A percentile compares a stretch with the other conserved stretches of the same genome.
Conservation (phyloP, 2,329 filamentous ascomycete genomes). For the Talaromyces sp. region DNA sequence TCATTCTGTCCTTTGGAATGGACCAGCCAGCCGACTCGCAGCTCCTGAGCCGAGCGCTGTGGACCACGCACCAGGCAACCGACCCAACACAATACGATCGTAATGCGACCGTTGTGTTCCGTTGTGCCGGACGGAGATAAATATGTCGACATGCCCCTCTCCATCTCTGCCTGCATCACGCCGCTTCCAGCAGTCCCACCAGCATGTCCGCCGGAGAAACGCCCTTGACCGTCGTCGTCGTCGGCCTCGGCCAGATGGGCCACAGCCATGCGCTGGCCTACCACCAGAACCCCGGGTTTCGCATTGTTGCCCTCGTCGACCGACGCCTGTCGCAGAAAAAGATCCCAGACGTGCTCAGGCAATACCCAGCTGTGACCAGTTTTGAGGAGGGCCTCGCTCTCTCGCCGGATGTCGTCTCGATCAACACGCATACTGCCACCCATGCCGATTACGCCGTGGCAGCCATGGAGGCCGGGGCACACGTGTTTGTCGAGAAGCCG, state of each 20-base stretch:
- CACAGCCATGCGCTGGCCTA: conserved; percentile 16
- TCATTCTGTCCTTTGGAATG: no score
- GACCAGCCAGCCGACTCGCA: no score
- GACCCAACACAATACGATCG: background rate
- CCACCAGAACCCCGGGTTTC: conserved; percentile 13
- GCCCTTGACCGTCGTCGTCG: conserved; percentile 9
- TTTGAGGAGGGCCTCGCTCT: conserved; percentile 11
- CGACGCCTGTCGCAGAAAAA: conserved; percentile 5
- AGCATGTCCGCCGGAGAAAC: background rate
- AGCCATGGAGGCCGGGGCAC: conserved; percentile 15
- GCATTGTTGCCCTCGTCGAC: conserved; percentile 13
- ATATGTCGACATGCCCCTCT: no score
- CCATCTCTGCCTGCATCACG: background rate
- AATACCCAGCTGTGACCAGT: conserved; percentile 5
- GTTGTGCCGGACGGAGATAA: no score
- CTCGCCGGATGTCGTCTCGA: conserved; percentile 14
- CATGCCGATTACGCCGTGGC: conserved; percentile 14
- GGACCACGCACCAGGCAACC: no score
- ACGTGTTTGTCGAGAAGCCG: conserved; percentile 16
- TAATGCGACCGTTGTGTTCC: background rate
- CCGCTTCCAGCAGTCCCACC: background rate
- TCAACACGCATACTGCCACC: conserved; percentile 14
- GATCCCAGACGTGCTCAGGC: conserved; percentile 8
- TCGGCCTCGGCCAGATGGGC: conserved; percentile 15
- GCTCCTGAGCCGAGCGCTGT: no score